Base-by-base conservation (phyloP, 148 eudicot genomes). In the Tetragonia tetragonoides region DNA sequence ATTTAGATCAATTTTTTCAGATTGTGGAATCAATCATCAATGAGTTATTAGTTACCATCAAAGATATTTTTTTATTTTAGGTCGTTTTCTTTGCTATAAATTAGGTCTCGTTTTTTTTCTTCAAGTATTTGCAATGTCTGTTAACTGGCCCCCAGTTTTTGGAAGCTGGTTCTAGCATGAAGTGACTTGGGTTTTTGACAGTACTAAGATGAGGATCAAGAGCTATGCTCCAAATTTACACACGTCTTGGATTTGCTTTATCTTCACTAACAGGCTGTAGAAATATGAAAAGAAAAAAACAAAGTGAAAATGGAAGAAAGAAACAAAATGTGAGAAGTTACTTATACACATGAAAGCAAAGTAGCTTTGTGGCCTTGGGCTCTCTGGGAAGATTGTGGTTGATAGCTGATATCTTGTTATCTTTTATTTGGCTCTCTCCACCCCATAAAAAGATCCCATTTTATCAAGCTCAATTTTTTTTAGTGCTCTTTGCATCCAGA, bases 371-470 rank as follows among this genome's bases (percentile, higher is more conserved):
- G 88, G 88, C 74, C 54, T 77, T 39, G 70, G 23, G 59, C 65
- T 75, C 62, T 75, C 74, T 59, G 53, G 59, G 75, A 83, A 82
- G 78, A 71, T 23, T 81, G 91, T 86, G 91, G 88, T 47, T 86
- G 78, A 85, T 42, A 81, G 21, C 56, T 77, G 85, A 10, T 87
- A 87, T 88, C 91, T 83, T 83, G 67, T 85, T 88, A 88, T 88
- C 91, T 81, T 47, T 83, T 72, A 34, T 65, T 74, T 73, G 8
- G 59, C 81, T 65, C 66, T 79, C 86, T 86, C 85, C 79, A 81
- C 89, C 88, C 83, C 87, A 83, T 70, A 77, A 41, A 72, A n/a
- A 23, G 61, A 41, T 67, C 4, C 40, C 59, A 3, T 34, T 67
- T 81, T 66, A 18, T 57, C 21, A 6, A 20, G 56, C 34, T 23